Evolutionary conservation across 176 grass and related monocot species (phyloP), one percentile per base, ranked within the genome.

Genomic region (Eragrostis nindensis): DNA sequence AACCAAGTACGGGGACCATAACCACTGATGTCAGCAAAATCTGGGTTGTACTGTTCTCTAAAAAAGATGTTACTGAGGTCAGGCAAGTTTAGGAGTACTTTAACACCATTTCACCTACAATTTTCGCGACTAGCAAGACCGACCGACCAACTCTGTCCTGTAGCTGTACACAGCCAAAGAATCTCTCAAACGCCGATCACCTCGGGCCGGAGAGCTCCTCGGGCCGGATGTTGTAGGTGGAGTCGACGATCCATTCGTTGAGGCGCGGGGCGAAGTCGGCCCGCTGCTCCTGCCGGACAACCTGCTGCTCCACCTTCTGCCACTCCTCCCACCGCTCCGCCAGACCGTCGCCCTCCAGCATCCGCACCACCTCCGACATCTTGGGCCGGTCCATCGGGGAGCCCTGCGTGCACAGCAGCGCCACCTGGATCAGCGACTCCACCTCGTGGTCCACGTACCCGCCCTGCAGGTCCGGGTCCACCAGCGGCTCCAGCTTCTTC

Each of bases 291-390:
- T 82, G 87, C 75, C 89, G 92, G 32, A 88, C 61, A 57, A 89
- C 89, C 85, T n/a, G n/a, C n/a, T n/a, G n/a, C n/a, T 94, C 88
- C 82, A 91, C 89, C 84, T 91, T 91, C 89, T 94, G 92, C 92
- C 89, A 94, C 80, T 94, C 89, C 83, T 94, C 92, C 92, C 92
- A 94, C 11, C 89, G 81, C 74, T 91, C 89, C 0, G 85, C 92
- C 26, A 94, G 82, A 30, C 89, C 92, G 21, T 94, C 92, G 11
- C 89, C 92, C 78, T 94, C 92, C 65, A 94, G 89, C 92, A 94
- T 94, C 74, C 89, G 82, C 80, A 89, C 89, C 66, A 94, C 92
- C 29, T 94, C 89, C 19, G 92, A 91, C 92, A 91, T 94, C 80
- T 94, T 94, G 19, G 92, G 92, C 44, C 89, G 83, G 15, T 94